phyloP scores from a whole-genome alignment of 2,329 filamentous ascomycete species.

The Ascochyta lentis region DNA sequence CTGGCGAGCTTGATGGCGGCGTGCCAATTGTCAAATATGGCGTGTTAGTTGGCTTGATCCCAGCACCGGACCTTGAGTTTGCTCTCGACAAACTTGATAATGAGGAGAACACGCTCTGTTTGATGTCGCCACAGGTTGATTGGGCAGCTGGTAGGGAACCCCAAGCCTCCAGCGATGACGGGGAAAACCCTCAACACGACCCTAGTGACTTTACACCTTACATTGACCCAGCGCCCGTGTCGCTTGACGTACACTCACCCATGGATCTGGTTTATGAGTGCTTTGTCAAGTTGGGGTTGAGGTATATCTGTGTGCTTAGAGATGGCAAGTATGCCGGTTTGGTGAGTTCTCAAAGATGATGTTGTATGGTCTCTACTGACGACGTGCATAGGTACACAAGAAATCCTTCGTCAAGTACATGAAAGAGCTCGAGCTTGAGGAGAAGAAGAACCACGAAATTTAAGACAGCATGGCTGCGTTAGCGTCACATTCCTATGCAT shows the following conservation, averaged over 20 bases:
- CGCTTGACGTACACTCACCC: constrained; percentile 85
- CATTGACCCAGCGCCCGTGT: constrained; percentile 89
- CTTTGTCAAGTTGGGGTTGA: constrained; percentile 89
- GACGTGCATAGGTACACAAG: constrained; percentile 73
- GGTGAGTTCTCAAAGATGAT: constrained; percentile 59
- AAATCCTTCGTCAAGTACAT: constrained; percentile 96
- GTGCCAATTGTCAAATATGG: constrained; percentile 83
- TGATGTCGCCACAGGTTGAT: constrained; percentile 75
- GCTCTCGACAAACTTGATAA: constrained; percentile 84
- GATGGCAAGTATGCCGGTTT: constrained; percentile 88
- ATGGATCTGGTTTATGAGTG: constrained; percentile 97
- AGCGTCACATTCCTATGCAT: neutral
- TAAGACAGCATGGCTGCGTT: neutral
- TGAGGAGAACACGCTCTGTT: constrained; percentile 74
- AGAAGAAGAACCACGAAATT: constrained; percentile 28
- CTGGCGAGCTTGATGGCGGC: constrained; percentile 90
- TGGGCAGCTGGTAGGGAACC: constrained; percentile 46
- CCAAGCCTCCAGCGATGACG: constrained; percentile 66
- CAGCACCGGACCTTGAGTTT: constrained; percentile 91
- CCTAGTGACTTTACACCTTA: constrained; percentile 87
- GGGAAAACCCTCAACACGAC: constrained; percentile 55
- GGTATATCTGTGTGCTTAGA: constrained; percentile 88
- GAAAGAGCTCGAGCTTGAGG: constrained; percentile 74
- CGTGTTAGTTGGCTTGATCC: constrained; percentile 86
- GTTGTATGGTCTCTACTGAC: neutral